Evolutionary conservation across 2,329 filamentous ascomycete species (phyloP), one percentile per base, ranked within the genome.

Genomic region (Trichophyton benhamiae): DNA sequence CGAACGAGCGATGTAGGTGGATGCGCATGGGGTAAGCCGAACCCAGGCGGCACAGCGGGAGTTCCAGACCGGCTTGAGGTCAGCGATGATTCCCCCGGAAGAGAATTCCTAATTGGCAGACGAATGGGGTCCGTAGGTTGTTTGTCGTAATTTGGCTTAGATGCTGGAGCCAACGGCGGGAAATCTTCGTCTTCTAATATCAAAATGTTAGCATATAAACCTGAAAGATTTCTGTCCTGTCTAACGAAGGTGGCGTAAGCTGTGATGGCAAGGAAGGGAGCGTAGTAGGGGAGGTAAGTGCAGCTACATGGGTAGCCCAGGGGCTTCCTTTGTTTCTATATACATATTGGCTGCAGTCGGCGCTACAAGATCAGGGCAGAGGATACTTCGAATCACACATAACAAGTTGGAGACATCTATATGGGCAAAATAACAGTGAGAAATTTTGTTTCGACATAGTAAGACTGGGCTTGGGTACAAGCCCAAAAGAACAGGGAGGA

Each of bases 371-470:
- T 70, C 68, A 72, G 63, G 46, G 46, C 22, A 13, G 46, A 52
- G 67, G 64, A 62, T 62, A 63, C 60, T 27, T 65, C 60, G 60
- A 46, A 49, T 61, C 41, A 60, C 59, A 61, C 59, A 61, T 62
- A 60, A 65, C 58, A 36, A 62, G 60, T 60, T 65, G 68, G 67
- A 65, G 66, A 61, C 63, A 65, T 65, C 68, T 76, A 72, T 76
- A 75, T 72, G 72, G 69, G 71, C 71, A 73, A 71, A 72, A 70
- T 72, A 69, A 68, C 69, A 72, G 75, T 76, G 74, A 76, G 75
- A 75, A 65, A 74, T 69, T 72, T 76, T 69, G 68, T 76, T 76
- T 77, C 72, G 69, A 70, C 63, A 74, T 76, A 75, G 55, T 58
- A 58, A 36, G 22, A 44, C 55, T 33, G 36, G 55, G 69, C 74